Base-by-base conservation (phyloP, 495 filamentous ascomycete genomes). In the Podospora australis region DNA sequence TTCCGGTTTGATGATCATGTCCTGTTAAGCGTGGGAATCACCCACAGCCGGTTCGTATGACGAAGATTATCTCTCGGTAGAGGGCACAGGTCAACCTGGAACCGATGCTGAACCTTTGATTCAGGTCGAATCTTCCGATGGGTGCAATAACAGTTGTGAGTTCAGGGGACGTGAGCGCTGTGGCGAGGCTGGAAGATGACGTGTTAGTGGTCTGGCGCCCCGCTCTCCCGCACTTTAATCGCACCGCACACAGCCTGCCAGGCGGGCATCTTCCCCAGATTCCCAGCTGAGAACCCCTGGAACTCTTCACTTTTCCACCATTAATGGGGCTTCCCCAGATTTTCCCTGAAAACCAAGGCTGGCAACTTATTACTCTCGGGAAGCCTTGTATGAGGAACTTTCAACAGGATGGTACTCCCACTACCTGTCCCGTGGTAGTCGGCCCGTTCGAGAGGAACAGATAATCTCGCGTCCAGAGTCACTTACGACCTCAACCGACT, bases 301-400 rank as follows among this genome's bases (percentile, higher is more conserved):
- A 14, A 16, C 6, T 23, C 23, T 23, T n/a, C 21, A 25, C 40
- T 26, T 16, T 24, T 11, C 19, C 22, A 21, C 24, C 39, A 22
- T 25, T 10, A 11, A 2, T 42, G 39, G 21, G 28, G 13, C 40
- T 43, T 43, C 40, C 40, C 40, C 40, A 24, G 40, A 43, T 43
- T 43, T 20, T 41, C 23, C 40, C n/a, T n/a, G 13, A 30, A 30
- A 30, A 6, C 13, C 26, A 6, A 30, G 6, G 6, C 26, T 13
- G 13, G 6, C 13, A 30, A 30, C n/a, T 30, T 30, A 30, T 30
- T 30, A 30, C 7, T 7, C n/a, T 30, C 7, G 13, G 13, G 28
- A 30, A 30, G 7, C n/a, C n/a, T n/a, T n/a, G n/a, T n/a, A n/a
- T 30, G 28, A 30, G 13, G 7, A 30, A 30, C 7, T 7, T 30